Percentiles rank a stretch among this genome's conserved stretches.
Conservation (phyloP, 306 rosid species). For the Myrica gale region DNA sequence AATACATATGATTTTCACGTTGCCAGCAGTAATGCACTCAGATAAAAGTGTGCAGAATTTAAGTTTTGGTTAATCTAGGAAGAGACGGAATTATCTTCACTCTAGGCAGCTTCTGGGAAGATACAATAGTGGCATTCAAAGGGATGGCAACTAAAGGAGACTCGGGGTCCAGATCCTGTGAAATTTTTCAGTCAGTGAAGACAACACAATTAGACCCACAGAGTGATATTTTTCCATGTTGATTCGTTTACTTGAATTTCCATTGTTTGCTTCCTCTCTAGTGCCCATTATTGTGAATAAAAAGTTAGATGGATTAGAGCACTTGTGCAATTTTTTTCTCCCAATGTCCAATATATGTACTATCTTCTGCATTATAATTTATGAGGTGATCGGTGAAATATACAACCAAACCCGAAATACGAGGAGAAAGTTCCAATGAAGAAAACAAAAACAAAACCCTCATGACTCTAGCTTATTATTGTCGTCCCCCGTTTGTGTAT, state of each 20-base stretch:
- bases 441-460: conserved; percentile 10
- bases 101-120: background rate
- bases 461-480: conserved; percentile 41
- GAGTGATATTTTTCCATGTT: background rate
- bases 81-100: background rate
- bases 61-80: background rate
- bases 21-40: background rate
- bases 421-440: background rate
- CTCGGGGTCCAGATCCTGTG: too few relatives aligned
- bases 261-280: background rate
- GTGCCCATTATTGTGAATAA: background rate
- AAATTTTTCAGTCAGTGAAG: too few relatives aligned
- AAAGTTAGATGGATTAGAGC: background rate
- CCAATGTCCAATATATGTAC: conserved; percentile 22
- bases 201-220: too few relatives aligned
- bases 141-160: too few relatives aligned
- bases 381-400: conserved; percentile 27
- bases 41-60: background rate
- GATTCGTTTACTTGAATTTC: background rate
- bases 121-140: background rate
- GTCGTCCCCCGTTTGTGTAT: conserved; percentile 46
- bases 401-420: conserved; percentile 30
- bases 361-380: background rate
- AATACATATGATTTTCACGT: too few relatives aligned
- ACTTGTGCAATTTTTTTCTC: background rate